These are phyloP conservation scores for Aspergillus leporis DNA, from an alignment of 495 filamentous ascomycete genomes.

Conservation along the genomic window DNA sequence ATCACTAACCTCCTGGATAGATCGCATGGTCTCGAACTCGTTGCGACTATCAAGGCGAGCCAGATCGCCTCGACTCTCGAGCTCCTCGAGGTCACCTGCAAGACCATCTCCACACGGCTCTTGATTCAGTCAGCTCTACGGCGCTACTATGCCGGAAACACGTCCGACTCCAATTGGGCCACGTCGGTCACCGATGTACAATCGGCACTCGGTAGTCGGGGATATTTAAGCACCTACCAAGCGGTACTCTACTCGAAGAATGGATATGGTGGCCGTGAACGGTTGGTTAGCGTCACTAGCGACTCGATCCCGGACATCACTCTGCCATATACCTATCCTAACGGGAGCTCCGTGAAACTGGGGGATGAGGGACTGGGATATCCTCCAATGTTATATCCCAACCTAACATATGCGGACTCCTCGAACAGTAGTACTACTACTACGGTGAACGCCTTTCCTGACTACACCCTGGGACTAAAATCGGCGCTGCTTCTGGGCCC, in stretches of 20 bases:
- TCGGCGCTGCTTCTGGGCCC: slow-evolving; percentile 68
- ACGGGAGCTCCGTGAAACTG: slow-evolving; percentile 59
- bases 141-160: slow-evolving; percentile 61
- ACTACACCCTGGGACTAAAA: slow-evolving; percentile 50
- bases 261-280: slow-evolving; percentile 41
- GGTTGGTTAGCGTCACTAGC: slow-evolving; percentile 63
- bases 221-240: slow-evolving; percentile 56
- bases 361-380: slow-evolving; percentile 62
- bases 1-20: slow-evolving; percentile 26
- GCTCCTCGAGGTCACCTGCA: slow-evolving; percentile 68
- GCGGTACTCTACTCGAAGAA: slow-evolving; percentile 66
- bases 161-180: slow-evolving; percentile 54
- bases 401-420: slow-evolving; percentile 58
- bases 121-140: slow-evolving; percentile 62
- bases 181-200: slow-evolving; percentile 56
- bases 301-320: slow-evolving; percentile 42
- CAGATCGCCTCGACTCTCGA: slow-evolving; percentile 75
- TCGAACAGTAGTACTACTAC: slow-evolving; percentile 29
- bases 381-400: slow-evolving; percentile 69
- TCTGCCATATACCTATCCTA: slow-evolving; percentile 56
- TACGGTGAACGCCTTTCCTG: slow-evolving; percentile 35
- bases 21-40: slow-evolving; percentile 63
- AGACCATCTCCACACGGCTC: slow-evolving; percentile 65
- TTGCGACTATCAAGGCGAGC: slow-evolving; percentile 81
- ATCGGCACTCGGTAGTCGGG: slow-evolving; percentile 57